Percentiles rank a stretch among this genome's conserved stretches.
Evolutionary conservation across 441 rosid species (phyloP).

Genomic region (Bruguiera hainesii): DNA sequence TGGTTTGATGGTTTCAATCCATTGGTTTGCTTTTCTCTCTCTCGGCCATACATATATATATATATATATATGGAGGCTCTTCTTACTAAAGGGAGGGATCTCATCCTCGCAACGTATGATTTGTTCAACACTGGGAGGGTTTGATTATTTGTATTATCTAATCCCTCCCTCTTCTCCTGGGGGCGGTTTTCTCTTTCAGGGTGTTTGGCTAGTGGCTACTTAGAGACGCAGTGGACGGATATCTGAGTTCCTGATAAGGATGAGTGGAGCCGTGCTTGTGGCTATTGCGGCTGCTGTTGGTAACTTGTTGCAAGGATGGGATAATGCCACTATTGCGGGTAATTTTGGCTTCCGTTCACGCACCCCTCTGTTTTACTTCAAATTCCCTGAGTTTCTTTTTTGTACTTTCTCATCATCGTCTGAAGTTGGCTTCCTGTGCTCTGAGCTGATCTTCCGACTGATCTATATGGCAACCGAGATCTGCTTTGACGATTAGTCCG

Average conservation of each 20-base stretch:
- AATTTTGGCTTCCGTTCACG: background rate
- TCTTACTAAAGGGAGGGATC: background rate
- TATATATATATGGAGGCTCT: too few species aligned
- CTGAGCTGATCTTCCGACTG: background rate
- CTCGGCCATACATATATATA: too few species aligned
- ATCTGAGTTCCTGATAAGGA: constrained; percentile 31
- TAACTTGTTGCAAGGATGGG: constrained; percentile 98
- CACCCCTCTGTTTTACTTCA: background rate
- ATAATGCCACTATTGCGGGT: constrained; percentile 99
- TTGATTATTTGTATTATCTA: constrained; percentile 12
- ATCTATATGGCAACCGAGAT: constrained; percentile 2
- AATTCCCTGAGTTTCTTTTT: background rate
- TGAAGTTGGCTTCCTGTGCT: background rate
- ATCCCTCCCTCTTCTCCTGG: background rate
- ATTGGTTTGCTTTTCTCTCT: constrained; percentile 16
- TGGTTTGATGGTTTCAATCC: constrained; percentile 18
- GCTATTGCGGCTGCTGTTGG: constrained; percentile 95
- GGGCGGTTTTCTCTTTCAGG: constrained; percentile 8
- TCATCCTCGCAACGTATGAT: constrained; percentile 11
- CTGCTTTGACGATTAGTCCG: constrained; percentile 8
- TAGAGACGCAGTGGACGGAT: constrained; percentile 16
- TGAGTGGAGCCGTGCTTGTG: constrained; percentile 91
- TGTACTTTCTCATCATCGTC: background rate
- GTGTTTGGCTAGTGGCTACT: constrained; percentile 27
- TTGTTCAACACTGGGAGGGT: constrained; percentile 4